These are phyloP conservation scores for Jacaranda mimosifolia DNA, from an alignment of 257 asterid genomes.

Conservation along the genomic window DNA sequence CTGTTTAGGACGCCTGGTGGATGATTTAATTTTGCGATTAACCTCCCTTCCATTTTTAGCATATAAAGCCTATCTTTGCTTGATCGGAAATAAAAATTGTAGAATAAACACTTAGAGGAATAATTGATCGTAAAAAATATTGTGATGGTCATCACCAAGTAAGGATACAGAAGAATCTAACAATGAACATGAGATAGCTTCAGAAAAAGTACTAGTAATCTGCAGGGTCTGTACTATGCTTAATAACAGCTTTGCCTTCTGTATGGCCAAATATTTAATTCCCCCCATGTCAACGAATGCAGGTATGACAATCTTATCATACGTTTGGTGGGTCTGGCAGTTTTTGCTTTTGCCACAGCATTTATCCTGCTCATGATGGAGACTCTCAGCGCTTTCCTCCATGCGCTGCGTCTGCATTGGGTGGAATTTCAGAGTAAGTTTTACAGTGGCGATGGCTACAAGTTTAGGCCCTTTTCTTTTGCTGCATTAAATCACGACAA, in stretches of 20 bases:
- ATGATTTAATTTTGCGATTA: too few species aligned
- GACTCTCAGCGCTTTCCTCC: constrained; percentile 93
- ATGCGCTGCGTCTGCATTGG: constrained; percentile 95
- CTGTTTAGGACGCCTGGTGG: too few species aligned
- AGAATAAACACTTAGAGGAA: too few species aligned
- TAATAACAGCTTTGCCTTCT: not conserved
- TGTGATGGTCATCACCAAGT: too few species aligned
- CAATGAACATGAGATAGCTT: too few species aligned
- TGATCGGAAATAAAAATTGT: too few species aligned
- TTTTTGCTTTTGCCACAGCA: constrained; percentile 89
- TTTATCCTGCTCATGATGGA: constrained; percentile 94
- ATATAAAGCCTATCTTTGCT: too few species aligned
- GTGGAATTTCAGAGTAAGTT: constrained; percentile 92
- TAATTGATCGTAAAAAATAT: too few species aligned
- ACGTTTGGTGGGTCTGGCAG: constrained; percentile 74
- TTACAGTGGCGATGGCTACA: constrained; percentile 90
- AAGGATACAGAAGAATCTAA: too few species aligned
- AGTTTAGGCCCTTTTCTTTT: constrained; percentile 83
- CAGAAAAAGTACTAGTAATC: too few species aligned
- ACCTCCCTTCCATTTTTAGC: too few species aligned
- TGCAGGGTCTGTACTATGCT: not conserved
- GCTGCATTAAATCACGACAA: constrained; percentile 67
- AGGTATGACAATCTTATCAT: constrained; percentile 81
- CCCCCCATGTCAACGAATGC: constrained; percentile 32
- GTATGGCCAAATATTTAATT: constrained; percentile 9